phyloP scores from a whole-genome alignment of 2,329 filamentous ascomycete genomes.

The Paracorniculantispora psalliotae region DNA sequence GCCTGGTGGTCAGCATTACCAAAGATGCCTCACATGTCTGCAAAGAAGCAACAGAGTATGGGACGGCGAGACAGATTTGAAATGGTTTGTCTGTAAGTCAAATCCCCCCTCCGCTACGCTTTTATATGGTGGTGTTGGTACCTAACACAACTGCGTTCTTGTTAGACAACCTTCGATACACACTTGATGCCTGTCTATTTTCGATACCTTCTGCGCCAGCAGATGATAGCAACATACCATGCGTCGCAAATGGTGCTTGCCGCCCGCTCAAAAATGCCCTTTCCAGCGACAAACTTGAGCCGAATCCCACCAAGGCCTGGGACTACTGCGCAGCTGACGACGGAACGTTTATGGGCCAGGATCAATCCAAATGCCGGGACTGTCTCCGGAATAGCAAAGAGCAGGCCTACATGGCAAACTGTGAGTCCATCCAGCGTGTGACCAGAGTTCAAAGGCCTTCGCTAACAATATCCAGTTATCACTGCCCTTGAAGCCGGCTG shows the following conservation, averaged over 20 bases:
- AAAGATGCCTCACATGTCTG: slow-evolving; percentile 42
- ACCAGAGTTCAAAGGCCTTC: no score
- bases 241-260: slow-evolving; percentile 39
- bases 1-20: slow-evolving; percentile 39
- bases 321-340: slow-evolving; percentile 39
- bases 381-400: slow-evolving; percentile 38
- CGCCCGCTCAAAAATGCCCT: slow-evolving; percentile 34
- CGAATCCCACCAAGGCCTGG: slow-evolving; percentile 24
- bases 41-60: slow-evolving; percentile 36
- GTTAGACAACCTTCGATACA: slow-evolving; percentile 47
- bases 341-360: slow-evolving; percentile 26
- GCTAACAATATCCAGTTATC: slow-evolving; percentile 19
- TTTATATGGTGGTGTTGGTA: background rate
- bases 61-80: slow-evolving; percentile 36
- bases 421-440: slow-evolving; percentile 32
- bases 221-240: slow-evolving; percentile 33
- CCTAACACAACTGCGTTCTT: slow-evolving; percentile 18
- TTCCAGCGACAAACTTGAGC: slow-evolving; percentile 26
- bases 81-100: slow-evolving; percentile 45
- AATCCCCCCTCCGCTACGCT: no score
- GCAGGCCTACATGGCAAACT: slow-evolving; percentile 44
- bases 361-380: slow-evolving; percentile 33
- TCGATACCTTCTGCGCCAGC: slow-evolving; percentile 28
- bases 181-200: slow-evolving; percentile 44
- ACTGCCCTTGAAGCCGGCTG: slow-evolving; percentile 44